Percentiles rank a stretch among this genome's conserved stretches.
Conservation (phyloP, 1,284 basidiomycete genomes). For the Cerrena zonata region DNA sequence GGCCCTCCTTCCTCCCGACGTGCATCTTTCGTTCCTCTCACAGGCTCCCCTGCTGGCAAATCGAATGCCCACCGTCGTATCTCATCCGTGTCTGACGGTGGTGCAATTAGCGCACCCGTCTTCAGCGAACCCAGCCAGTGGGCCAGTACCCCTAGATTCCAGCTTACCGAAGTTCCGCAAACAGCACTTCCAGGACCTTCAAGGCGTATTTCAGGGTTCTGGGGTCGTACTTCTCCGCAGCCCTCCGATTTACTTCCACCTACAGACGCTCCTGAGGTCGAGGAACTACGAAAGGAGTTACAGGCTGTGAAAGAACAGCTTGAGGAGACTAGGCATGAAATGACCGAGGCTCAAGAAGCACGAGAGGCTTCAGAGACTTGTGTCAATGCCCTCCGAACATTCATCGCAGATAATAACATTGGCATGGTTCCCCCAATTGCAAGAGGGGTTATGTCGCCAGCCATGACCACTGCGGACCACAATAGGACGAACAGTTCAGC, state of each 20-base stretch:
- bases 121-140: background rate
- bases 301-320: conserved; percentile 52
- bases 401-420: conserved; percentile 73
- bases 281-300: conserved; percentile 60
- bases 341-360: conserved; percentile 76
- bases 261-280: conserved; percentile 32
- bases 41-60: conserved; percentile 43
- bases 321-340: conserved; percentile 57
- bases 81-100: conserved; percentile 60
- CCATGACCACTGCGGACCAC: conserved; percentile 9
- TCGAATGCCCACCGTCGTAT: conserved; percentile 57
- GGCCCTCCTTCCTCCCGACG: conserved; percentile 55
- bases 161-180: conserved; percentile 9
- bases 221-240: conserved; percentile 42
- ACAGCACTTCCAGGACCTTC: conserved; percentile 19
- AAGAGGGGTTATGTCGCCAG: conserved; percentile 21
- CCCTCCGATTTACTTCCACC: conserved; percentile 26
- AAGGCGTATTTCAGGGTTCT: conserved; percentile 49
- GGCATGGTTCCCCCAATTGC: conserved; percentile 28
- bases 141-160: background rate
- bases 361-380: conserved; percentile 83
- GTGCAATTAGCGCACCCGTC: conserved; percentile 17
- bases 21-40: conserved; percentile 65
- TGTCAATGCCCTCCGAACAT: conserved; percentile 74
- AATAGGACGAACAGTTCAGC: conserved; percentile 6